Percentiles rank a stretch among this genome's conserved stretches.
These are phyloP conservation scores for Hypomyces perniciosus DNA, from an alignment of 2,329 filamentous ascomycete species.

Conservation along the genomic window DNA sequence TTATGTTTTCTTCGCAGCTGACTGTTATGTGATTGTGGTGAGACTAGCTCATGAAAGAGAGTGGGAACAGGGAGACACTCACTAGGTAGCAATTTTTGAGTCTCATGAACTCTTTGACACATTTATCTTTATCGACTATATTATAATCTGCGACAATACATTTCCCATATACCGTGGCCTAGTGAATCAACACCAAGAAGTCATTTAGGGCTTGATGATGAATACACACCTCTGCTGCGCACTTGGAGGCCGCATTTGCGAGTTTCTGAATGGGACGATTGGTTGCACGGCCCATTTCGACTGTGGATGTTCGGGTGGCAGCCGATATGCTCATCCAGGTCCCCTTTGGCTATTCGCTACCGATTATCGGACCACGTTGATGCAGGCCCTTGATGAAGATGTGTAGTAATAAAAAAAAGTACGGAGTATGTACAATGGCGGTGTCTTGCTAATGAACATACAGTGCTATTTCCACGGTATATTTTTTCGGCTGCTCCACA, in stretches of 20 bases:
- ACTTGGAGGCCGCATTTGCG: conserved; percentile 48
- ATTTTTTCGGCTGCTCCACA: too few relatives aligned
- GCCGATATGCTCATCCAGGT: too few relatives aligned
- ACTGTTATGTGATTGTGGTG: neutral
- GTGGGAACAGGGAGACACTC: neutral
- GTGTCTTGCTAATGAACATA: too few relatives aligned
- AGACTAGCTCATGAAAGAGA: neutral
- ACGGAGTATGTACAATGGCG: too few relatives aligned
- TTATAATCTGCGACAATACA: conserved; percentile 90
- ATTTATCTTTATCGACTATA: conserved; percentile 85
- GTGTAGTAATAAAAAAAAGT: too few relatives aligned
- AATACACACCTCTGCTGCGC: conserved; percentile 45
- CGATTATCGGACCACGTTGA: too few relatives aligned
- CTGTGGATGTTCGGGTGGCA: neutral
- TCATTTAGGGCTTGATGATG: too few relatives aligned
- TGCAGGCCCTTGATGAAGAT: too few relatives aligned
- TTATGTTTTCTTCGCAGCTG: conserved; percentile 6
- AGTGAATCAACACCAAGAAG: neutral
- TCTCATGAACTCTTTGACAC: conserved; percentile 73
- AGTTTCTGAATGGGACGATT: conserved; percentile 50
- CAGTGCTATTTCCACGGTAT: too few relatives aligned
- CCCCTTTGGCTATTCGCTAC: too few relatives aligned
- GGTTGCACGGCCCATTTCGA: conserved; percentile 20
- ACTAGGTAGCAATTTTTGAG: conserved; percentile 72
- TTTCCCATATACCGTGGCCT: conserved; percentile 85